Evolutionary conservation across 345 rosid species (phyloP).

Genomic region (Iberis pinnata): DNA sequence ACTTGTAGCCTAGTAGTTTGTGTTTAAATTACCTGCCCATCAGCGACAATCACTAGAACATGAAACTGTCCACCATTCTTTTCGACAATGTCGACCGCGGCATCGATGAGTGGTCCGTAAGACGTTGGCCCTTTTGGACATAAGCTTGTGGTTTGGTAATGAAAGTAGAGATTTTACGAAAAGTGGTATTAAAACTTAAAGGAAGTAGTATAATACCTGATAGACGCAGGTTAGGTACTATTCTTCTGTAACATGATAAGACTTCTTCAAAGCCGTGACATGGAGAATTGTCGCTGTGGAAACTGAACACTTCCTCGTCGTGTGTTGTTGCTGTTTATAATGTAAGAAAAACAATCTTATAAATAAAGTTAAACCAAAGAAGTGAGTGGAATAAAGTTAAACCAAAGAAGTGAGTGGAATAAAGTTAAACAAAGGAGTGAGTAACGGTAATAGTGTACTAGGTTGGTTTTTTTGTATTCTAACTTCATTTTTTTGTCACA

Average conservation of each 20-base stretch:
- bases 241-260: slow-evolving; percentile 53
- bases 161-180: neutral
- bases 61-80: slow-evolving; percentile 64
- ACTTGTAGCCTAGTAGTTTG: too few species aligned
- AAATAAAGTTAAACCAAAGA: too few species aligned
- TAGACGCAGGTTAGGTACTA: slow-evolving; percentile 51
- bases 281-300: slow-evolving; percentile 57
- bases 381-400: too few species aligned
- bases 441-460: too few species aligned
- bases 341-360: neutral
- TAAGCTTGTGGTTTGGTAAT: slow-evolving; percentile 1
- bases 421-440: too few species aligned
- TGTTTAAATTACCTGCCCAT: slow-evolving; percentile 91
- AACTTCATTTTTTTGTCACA: too few species aligned
- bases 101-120: slow-evolving; percentile 60
- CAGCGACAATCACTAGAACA: slow-evolving; percentile 67
- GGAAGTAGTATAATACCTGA: slow-evolving; percentile 43
- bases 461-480: too few species aligned
- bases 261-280: slow-evolving; percentile 90
- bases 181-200: neutral
- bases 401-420: too few species aligned
- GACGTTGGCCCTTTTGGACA: slow-evolving; percentile 65
- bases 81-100: slow-evolving; percentile 61
- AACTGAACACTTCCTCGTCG: slow-evolving; percentile 65
- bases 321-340: slow-evolving; percentile 54